Evolutionary conservation across 2,329 filamentous ascomycete genomes (phyloP).

Genomic region (Penicillium nordicum): DNA sequence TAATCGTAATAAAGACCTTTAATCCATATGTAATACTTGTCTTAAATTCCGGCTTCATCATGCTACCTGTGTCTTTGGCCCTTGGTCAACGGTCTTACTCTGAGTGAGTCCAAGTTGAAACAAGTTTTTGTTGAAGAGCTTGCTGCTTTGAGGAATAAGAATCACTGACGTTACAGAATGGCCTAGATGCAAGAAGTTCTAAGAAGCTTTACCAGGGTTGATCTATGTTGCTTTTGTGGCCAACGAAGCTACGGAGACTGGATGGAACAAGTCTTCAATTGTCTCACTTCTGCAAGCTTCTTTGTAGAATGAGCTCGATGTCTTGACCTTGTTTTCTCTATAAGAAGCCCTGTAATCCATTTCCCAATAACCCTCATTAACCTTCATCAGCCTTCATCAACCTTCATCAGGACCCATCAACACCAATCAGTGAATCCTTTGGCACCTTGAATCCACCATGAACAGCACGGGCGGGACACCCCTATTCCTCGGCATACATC

Average conservation of each 20-base stretch:
- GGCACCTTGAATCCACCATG: neutral
- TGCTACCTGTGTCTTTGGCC: neutral
- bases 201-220: constrained; percentile 20
- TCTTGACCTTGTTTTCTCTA: neutral
- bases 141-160: neutral
- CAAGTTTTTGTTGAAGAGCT: neutral
- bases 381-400: neutral
- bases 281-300: neutral
- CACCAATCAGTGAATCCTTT: neutral
- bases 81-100: neutral
- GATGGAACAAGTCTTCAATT: neutral
- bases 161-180: neutral
- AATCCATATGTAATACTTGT: neutral
- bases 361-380: neutral
- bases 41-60: neutral
- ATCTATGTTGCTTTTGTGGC: neutral
- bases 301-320: constrained; percentile 7
- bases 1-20: neutral
- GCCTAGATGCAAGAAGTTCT: neutral
- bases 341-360: neutral
- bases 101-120: constrained; percentile 1
- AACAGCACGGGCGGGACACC: neutral
- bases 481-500: neutral
- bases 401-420: neutral
- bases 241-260: neutral